Conservation (phyloP, 345 rosid species). For the Hibiscus tridactylites region DNA sequence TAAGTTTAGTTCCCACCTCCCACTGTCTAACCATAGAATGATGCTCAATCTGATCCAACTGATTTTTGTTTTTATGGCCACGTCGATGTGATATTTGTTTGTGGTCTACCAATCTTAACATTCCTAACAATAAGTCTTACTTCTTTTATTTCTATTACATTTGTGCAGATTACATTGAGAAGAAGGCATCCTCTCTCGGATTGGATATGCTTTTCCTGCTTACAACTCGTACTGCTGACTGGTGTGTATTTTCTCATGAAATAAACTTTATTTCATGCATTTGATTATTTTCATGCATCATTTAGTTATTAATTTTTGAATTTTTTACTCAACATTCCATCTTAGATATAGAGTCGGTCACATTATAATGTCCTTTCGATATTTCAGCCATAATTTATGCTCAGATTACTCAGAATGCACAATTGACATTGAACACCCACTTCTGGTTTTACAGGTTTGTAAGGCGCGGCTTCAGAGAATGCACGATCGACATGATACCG, state of each 20-base stretch:
- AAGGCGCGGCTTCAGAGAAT: conserved; percentile 74
- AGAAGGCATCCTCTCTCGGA: conserved; percentile 69
- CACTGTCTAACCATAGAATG: not conserved
- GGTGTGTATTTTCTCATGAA: conserved; percentile 33
- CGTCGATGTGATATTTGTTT: not conserved
- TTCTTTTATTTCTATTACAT: not conserved
- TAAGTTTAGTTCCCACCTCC: not conserved
- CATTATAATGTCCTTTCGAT: not conserved
- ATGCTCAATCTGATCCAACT: not conserved
- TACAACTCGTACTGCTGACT: conserved; percentile 92
- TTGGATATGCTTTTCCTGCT: conserved; percentile 68
- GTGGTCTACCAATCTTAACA: not conserved
- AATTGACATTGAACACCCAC: not conserved
- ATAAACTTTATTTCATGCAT: not conserved
- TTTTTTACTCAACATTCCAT: not conserved
- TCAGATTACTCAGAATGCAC: not conserved
- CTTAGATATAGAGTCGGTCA: not conserved
- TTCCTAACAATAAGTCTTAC: not conserved
- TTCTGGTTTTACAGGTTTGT: conserved; percentile 45
- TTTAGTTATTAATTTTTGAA: not conserved
- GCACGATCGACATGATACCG: conserved; percentile 53
- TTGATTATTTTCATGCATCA: not conserved
- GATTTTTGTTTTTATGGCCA: not conserved
- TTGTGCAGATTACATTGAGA: conserved; percentile 74
- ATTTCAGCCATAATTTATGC: not conserved